phyloP scores from a whole-genome alignment of 164 flowering plant genomes.

The Paratinospora sagittata region DNA sequence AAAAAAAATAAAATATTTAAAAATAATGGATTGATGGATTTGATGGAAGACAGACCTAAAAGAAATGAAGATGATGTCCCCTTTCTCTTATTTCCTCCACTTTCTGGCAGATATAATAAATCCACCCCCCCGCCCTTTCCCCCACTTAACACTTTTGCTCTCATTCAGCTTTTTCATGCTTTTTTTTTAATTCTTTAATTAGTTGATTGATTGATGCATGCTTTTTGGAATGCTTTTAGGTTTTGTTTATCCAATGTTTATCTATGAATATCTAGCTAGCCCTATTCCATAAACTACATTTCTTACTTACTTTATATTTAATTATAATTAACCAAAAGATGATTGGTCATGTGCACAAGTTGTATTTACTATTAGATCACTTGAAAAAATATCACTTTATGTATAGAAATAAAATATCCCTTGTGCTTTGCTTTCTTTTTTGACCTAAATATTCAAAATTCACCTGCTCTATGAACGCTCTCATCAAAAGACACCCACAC shows the following conservation, averaged over 20 bases:
- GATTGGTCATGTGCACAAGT: background rate
- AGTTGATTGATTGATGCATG: background rate
- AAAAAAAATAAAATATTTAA: background rate
- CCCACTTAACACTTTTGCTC: background rate
- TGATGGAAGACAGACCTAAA: background rate
- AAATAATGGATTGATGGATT: background rate
- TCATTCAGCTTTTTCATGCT: background rate
- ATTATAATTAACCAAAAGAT: background rate
- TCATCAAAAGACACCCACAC: slow-evolving; percentile 1
- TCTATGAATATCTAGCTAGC: too few species aligned
- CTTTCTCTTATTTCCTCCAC: background rate
- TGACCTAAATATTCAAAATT: background rate
- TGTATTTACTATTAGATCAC: background rate
- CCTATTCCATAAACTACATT: too few species aligned
- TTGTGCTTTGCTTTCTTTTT: background rate
- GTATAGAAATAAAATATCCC: background rate
- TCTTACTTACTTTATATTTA: background rate
- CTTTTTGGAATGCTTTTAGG: background rate
- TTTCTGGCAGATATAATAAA: background rate
- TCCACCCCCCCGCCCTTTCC: background rate
- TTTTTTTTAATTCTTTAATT: background rate
- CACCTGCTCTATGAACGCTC: background rate
- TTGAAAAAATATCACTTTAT: background rate
- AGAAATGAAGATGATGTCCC: background rate
- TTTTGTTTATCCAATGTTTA: background rate